Evolutionary conservation across 2,329 filamentous ascomycete genomes (phyloP), one percentile per base, ranked within the genome.

Genomic region (Juglanconis sp.): DNA sequence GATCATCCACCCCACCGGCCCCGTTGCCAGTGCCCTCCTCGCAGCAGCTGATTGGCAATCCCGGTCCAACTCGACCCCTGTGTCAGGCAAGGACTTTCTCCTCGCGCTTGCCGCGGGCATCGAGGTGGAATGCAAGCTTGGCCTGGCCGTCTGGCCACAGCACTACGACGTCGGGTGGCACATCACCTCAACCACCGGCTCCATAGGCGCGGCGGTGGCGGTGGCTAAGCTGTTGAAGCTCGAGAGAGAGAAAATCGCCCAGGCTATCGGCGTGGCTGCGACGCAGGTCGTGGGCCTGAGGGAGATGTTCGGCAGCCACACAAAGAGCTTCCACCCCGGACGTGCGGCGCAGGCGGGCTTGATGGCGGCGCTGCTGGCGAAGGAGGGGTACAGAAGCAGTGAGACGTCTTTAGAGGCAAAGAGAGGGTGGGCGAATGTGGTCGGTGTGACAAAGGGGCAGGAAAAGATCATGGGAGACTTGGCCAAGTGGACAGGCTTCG

Each of bases 111-210:
- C 80, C 1, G 77, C 76, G 0, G 81, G 81, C 10, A 76, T 84
- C 47, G 82, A 84, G 68, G 74, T 77, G 0, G 77, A 80, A 63
- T 82, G 81, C 64, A 82, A 83, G 68, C 67, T 81, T 4, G 81
- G 81, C 0, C 66, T 82, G 31, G 74, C 77, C 0, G 80, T 85
- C 11, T 83, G 75, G 72, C 81, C 81, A 0, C 72, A 78, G 47
- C 81, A 84, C 67, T 84, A 85, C 67, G 78, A 82, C 67, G 71
- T 80, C 4, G 81, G 82, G 15, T 85, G 81, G 80, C 81, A 84
- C 66, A 83, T 83, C 60, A 83, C 81, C 2, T 78, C 75, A 34
- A 80, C 79, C 0, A 78, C 79, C 0, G 81, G 81, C 3, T 78
- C 77, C 0, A 77, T 84, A 13, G 81, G 81, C 10, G 80, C 81